These are phyloP conservation scores for Hansfordia pulvinata DNA, from an alignment of 2,329 filamentous ascomycete species.

Conservation along the genomic window DNA sequence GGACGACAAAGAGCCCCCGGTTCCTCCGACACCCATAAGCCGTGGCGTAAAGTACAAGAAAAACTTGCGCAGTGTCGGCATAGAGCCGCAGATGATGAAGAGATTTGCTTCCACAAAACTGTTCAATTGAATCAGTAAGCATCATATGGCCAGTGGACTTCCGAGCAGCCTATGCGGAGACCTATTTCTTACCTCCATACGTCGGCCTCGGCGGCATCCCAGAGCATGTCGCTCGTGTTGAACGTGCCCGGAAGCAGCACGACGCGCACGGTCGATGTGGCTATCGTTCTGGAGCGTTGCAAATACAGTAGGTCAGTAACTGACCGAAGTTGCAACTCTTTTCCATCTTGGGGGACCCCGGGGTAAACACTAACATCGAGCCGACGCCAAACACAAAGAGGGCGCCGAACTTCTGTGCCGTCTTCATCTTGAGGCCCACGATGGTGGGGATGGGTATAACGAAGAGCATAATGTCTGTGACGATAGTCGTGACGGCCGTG, in stretches of 20 bases:
- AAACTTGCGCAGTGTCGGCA: constrained; percentile 22
- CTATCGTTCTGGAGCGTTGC: constrained; percentile 1
- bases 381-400: constrained; percentile 27
- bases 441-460: constrained; percentile 28
- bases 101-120: constrained; percentile 17
- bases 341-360: background rate
- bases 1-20: too few species aligned
- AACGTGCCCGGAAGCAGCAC: constrained; percentile 4
- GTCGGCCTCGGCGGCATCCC: constrained; percentile 6
- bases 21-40: too few species aligned
- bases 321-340: background rate
- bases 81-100: constrained; percentile 15
- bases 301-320: background rate
- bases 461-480: constrained; percentile 28
- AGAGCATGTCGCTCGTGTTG: constrained; percentile 4
- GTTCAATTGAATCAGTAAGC: too few species aligned
- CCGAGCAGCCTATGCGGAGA: background rate
- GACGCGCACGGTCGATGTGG: constrained; percentile 4
- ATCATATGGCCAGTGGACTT: too few species aligned
- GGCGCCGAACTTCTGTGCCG: constrained; percentile 27
- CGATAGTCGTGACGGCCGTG: constrained; percentile 26
- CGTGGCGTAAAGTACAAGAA: constrained; percentile 17
- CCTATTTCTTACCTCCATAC: constrained; percentile 6
- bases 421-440: constrained; percentile 23
- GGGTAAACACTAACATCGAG: constrained; percentile 18